Evolutionary conservation across 305 asterid species (phyloP).

Genomic region (Fraxinus ornus): DNA sequence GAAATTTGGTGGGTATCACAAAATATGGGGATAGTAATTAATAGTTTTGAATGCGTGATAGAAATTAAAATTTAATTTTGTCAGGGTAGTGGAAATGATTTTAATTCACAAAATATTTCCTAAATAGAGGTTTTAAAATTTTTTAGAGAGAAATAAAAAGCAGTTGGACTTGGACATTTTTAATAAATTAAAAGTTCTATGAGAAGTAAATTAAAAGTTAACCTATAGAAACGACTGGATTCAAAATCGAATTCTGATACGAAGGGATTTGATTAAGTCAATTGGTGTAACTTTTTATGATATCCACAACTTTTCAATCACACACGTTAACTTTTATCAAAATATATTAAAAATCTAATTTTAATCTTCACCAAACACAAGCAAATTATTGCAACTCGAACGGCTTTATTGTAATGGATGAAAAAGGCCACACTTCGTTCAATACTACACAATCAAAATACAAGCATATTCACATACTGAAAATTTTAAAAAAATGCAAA

Average conservation of each 20-base stretch:
- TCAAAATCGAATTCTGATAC: neutral
- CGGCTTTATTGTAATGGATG: neutral
- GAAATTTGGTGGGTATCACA: no score
- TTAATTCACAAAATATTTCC: neutral
- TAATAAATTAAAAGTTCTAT: no score
- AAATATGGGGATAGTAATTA: no score
- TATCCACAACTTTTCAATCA: no score
- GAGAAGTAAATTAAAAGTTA: no score
- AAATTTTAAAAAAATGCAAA: neutral
- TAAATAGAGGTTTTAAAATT: neutral
- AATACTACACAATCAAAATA: neutral
- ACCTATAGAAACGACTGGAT: neutral
- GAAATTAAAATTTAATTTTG: no score
- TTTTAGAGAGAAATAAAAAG: neutral
- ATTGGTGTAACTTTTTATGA: no score
- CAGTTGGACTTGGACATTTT: neutral
- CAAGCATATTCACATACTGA: neutral
- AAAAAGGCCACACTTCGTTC: neutral
- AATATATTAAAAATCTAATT: no score
- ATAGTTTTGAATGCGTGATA: no score
- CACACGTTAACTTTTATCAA: no score
- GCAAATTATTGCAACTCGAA: neutral
- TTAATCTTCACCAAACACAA: no score
- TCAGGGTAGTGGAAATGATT: neutral
- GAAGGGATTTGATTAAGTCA: no score